Conservation (phyloP, 2,329 filamentous ascomycete genomes). For the Colletotrichum eleusines region DNA sequence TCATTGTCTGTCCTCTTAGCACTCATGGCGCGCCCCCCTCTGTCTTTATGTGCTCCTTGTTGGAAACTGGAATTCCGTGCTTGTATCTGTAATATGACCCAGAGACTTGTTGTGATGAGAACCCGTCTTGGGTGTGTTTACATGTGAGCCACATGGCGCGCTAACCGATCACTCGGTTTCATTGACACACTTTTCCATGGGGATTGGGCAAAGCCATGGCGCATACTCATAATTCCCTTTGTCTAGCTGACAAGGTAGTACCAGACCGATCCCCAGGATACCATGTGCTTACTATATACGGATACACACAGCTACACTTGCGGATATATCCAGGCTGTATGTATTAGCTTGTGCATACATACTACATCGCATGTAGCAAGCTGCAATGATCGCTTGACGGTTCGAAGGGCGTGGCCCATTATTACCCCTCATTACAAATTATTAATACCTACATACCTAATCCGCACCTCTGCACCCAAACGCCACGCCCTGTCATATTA, state of each 20-base stretch:
- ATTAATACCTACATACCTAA: not conserved
- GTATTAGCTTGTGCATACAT: not conserved
- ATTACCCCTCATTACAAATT: not conserved
- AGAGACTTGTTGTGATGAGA: constrained; percentile 12
- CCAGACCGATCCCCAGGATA: not conserved
- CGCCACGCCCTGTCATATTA: not conserved
- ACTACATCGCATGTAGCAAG: too few relatives aligned
- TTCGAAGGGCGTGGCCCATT: too few relatives aligned
- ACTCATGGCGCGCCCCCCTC: not conserved
- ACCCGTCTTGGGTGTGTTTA: constrained; percentile 6
- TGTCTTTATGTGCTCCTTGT: constrained; percentile 14
- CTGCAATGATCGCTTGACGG: not conserved
- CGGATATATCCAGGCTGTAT: not conserved
- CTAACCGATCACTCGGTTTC: constrained; percentile 19
- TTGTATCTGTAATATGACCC: too few relatives aligned
- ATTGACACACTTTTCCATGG: constrained; percentile 2
- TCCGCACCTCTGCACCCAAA: too few relatives aligned
- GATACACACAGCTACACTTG: not conserved
- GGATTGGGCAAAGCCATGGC: constrained; percentile 11
- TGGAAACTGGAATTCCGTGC: not conserved
- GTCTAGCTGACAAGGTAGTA: not conserved
- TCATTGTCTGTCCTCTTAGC: not conserved
- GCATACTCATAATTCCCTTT: not conserved
- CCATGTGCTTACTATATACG: not conserved
- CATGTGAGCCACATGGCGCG: constrained; percentile 14